phyloP scores from a whole-genome alignment of 441 rosid genomes.

The Corymbia citriodora region DNA sequence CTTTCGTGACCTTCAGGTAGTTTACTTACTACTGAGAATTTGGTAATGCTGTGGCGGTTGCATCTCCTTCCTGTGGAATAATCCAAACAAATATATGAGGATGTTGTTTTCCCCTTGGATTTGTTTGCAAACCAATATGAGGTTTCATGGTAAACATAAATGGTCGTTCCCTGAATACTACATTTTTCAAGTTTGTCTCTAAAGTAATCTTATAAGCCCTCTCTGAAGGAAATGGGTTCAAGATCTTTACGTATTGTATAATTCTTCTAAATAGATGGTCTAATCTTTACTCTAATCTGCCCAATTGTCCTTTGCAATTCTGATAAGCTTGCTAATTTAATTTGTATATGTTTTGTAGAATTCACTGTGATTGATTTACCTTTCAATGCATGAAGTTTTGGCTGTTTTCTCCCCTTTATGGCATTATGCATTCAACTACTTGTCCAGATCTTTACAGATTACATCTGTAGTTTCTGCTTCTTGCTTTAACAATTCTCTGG shows the following conservation, averaged over 20 bases:
- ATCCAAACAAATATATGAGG: background rate
- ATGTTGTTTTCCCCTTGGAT: background rate
- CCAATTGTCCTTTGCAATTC: background rate
- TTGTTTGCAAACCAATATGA: background rate
- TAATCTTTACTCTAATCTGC: background rate
- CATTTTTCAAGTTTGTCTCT: background rate
- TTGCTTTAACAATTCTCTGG: background rate
- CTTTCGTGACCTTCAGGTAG: slow-evolving; percentile 91
- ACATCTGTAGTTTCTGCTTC: background rate
- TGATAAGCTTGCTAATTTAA: background rate
- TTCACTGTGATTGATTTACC: background rate
- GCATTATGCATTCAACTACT: background rate
- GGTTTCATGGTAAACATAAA: background rate
- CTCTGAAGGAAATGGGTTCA: background rate
- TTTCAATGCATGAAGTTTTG: background rate
- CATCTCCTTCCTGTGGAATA: background rate
- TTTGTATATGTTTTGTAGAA: background rate
- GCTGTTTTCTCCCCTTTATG: background rate
- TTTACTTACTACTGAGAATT: background rate
- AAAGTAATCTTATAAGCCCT: background rate
- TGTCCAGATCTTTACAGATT: background rate
- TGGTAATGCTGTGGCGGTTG: background rate
- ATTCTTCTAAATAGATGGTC: background rate
- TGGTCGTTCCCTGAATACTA: background rate
- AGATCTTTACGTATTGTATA: background rate